Percentiles rank a stretch among this genome's conserved stretches.
These are phyloP conservation scores for Sphagnum fallax DNA, from an alignment of 228 moss, liverwort and hornwort species.

Conservation along the genomic window DNA sequence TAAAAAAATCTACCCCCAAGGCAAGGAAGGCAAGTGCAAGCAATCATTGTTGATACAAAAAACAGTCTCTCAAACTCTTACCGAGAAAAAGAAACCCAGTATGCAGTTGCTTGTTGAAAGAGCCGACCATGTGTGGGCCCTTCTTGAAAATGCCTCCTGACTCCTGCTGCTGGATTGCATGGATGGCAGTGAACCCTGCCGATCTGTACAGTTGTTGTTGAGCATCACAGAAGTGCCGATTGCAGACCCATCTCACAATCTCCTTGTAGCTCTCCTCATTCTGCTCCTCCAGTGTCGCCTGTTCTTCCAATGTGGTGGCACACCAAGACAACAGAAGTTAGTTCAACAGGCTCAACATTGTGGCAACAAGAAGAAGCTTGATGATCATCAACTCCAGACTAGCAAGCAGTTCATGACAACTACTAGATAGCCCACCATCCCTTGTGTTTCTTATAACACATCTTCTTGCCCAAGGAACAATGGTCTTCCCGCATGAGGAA, in stretches of 20 bases:
- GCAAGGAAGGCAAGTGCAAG: too few relatives aligned
- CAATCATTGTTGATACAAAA: too few relatives aligned
- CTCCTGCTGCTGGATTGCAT: slow-evolving; percentile 10
- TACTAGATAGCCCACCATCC: not conserved
- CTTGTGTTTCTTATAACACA: not conserved
- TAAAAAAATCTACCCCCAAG: too few relatives aligned
- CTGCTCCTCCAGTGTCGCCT: slow-evolving; percentile 82
- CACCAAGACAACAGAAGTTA: not conserved
- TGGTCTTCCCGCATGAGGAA: too few relatives aligned
- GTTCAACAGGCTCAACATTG: not conserved
- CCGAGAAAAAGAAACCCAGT: slow-evolving; percentile 88
- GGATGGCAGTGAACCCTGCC: slow-evolving; percentile 24
- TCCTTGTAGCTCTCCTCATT: slow-evolving; percentile 66
- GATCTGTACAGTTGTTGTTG: slow-evolving; percentile 59
- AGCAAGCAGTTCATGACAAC: not conserved
- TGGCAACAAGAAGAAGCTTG: not conserved
- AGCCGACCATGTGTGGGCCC: slow-evolving; percentile 35
- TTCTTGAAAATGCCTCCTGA: slow-evolving; percentile 6
- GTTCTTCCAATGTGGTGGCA: not conserved
- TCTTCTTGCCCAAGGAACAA: not conserved
- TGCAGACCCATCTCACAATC: slow-evolving; percentile 78
- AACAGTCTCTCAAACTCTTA: slow-evolving; percentile 9
- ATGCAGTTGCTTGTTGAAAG: slow-evolving; percentile 69
- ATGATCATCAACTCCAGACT: not conserved
- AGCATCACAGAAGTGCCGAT: slow-evolving; percentile 67